phyloP scores from a whole-genome alignment of 1,284 basidiomycete species.

The Nidula niveotomentosa region DNA sequence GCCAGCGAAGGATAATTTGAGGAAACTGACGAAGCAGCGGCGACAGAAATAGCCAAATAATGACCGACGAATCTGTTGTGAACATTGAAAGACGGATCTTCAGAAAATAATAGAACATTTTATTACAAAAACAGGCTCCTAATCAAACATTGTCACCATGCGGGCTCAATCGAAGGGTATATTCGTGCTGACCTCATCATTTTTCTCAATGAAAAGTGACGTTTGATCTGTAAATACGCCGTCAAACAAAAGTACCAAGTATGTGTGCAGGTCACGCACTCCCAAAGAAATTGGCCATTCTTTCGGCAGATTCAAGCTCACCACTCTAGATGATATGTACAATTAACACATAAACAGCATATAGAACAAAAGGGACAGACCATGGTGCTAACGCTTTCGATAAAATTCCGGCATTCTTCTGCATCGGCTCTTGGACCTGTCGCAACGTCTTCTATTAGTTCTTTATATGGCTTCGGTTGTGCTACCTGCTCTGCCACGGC shows the following conservation, averaged over 20 bases:
- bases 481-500: slow-evolving; percentile 27
- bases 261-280: slow-evolving; percentile 29
- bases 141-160: background rate
- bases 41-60: slow-evolving; percentile 79
- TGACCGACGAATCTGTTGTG: slow-evolving; percentile 60
- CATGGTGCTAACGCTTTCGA: slow-evolving; percentile 31
- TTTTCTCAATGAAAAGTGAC: slow-evolving; percentile 52
- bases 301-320: slow-evolving; percentile 52
- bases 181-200: slow-evolving; percentile 37
- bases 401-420: slow-evolving; percentile 24
- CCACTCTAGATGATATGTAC: slow-evolving; percentile 31
- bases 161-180: no score
- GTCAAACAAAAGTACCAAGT: no score
- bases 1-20: slow-evolving; percentile 73
- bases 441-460: slow-evolving; percentile 30
- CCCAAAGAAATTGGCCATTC: slow-evolving; percentile 62
- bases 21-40: slow-evolving; percentile 68
- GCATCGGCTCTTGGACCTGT: slow-evolving; percentile 27
- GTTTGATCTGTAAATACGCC: slow-evolving; percentile 10
- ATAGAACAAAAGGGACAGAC: slow-evolving; percentile 33
- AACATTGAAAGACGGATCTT: background rate
- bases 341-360: background rate
- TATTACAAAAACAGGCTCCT: slow-evolving; percentile 41
- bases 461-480: slow-evolving; percentile 31
- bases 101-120: background rate